phyloP scores from a whole-genome alignment of 2,329 filamentous ascomycete genomes.

The Calonectria leucothoes region DNA sequence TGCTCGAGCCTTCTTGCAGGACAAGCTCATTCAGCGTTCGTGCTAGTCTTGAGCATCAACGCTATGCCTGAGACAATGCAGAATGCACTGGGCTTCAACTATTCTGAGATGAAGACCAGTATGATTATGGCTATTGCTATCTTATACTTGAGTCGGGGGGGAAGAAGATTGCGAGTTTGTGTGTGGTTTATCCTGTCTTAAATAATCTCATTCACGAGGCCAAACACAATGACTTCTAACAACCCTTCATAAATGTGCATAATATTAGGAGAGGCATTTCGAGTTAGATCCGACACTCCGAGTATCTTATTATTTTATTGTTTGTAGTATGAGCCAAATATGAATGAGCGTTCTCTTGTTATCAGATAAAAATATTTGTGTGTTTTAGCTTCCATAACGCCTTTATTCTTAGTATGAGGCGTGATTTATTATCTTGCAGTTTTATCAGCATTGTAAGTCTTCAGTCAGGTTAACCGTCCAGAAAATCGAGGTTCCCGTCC shows the following conservation, averaged over 20 bases:
- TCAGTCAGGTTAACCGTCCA: neutral
- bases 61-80: neutral
- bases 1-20: constrained; percentile 3
- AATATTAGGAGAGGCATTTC: neutral
- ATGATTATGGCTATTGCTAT: no score
- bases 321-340: neutral
- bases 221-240: neutral
- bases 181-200: neutral
- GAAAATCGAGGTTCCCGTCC: rapidly evolving
- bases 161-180: neutral
- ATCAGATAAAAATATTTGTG: neutral
- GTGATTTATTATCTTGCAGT: neutral
- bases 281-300: neutral
- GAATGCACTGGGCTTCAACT: no score
- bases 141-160: neutral
- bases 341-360: neutral
- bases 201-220: neutral
- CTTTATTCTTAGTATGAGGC: neutral
- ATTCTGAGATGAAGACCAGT: neutral
- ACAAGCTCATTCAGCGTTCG: neutral
- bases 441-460: neutral
- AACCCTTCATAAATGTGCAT: neutral
- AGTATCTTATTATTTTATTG: neutral
- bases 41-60: neutral
- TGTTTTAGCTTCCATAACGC: neutral